These are phyloP conservation scores for Aspergillus quadrilineatus DNA, from an alignment of 2,329 filamentous ascomycete genomes.

Conservation along the genomic window DNA sequence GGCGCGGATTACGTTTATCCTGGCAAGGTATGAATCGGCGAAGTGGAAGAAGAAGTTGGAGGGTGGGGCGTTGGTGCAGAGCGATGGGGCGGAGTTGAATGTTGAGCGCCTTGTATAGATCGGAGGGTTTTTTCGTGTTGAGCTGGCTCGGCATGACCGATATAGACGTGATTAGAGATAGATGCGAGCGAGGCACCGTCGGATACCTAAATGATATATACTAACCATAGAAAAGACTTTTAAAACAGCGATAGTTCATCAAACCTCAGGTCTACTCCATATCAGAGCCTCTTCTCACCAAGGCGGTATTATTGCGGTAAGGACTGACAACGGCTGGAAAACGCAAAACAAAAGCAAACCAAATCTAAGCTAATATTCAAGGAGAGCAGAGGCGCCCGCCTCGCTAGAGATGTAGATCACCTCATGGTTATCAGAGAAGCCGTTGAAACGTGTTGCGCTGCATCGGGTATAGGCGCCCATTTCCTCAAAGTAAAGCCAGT, in stretches of 20 bases:
- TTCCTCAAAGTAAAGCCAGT: constrained; percentile 98
- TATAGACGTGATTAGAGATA: constrained; percentile 7
- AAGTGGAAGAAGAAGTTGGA: constrained; percentile 53
- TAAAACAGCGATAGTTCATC: not conserved
- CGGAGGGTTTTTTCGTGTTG: constrained; percentile 5
- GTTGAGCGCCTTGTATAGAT: constrained; percentile 38
- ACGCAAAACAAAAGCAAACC: constrained; percentile 3
- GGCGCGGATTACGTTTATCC: constrained; percentile 47
- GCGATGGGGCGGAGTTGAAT: constrained; percentile 25
- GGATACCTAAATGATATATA: not conserved
- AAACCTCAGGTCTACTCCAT: constrained; percentile 1
- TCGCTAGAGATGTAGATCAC: constrained; percentile 95
- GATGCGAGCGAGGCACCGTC: not conserved
- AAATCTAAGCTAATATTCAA: constrained; percentile 47
- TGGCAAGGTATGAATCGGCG: constrained; percentile 47
- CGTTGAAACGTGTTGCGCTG: constrained; percentile 96
- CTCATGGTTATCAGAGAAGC: constrained; percentile 88
- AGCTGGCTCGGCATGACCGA: constrained; percentile 18
- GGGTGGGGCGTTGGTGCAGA: constrained; percentile 37
- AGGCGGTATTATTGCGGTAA: not conserved
- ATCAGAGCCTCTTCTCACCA: not conserved
- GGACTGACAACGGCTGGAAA: not conserved
- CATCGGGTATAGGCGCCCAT: constrained; percentile 99
- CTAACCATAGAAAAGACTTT: not conserved
- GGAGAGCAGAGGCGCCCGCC: constrained; percentile 74